Conservation (phyloP, 31 red algal genomes). For the Porphyra umbilicalis region DNA sequence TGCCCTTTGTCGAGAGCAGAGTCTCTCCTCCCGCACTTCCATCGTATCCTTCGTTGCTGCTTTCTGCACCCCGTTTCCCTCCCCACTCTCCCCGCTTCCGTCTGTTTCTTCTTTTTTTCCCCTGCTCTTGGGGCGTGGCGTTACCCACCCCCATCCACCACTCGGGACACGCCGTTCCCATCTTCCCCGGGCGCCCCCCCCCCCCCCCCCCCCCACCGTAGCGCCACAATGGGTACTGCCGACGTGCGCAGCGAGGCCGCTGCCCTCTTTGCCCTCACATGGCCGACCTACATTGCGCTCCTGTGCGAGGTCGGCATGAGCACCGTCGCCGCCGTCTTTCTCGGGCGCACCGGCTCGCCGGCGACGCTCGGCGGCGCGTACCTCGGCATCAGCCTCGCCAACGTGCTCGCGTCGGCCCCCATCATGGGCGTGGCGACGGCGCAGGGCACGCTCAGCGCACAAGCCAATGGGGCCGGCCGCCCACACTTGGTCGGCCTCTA, state of each 20-base stretch:
- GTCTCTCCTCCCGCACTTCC: too few species aligned
- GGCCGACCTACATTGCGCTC: background rate
- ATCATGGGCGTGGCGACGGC: background rate
- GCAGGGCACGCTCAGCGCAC: background rate
- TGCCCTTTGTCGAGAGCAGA: too few species aligned
- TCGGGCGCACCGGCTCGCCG: background rate
- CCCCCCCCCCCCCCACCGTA: background rate
- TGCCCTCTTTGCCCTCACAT: background rate
- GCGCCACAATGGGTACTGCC: background rate
- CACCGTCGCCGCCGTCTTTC: background rate
- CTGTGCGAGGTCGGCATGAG: background rate
- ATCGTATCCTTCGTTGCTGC: too few species aligned
- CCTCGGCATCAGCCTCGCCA: background rate
- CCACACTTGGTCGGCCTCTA: background rate
- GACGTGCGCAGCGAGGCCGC: background rate
- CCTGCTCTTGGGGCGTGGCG: too few species aligned
- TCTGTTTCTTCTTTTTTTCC: too few species aligned
- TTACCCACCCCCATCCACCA: too few species aligned
- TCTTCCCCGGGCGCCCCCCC: too few species aligned
- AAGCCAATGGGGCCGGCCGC: background rate
- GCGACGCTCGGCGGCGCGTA: background rate
- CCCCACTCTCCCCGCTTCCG: too few species aligned
- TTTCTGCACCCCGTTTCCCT: too few species aligned
- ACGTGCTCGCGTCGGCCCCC: background rate
- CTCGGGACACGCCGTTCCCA: too few species aligned